Evolutionary conservation across 176 grass and related monocot species (phyloP).

Genomic region (Poa pratensis): DNA sequence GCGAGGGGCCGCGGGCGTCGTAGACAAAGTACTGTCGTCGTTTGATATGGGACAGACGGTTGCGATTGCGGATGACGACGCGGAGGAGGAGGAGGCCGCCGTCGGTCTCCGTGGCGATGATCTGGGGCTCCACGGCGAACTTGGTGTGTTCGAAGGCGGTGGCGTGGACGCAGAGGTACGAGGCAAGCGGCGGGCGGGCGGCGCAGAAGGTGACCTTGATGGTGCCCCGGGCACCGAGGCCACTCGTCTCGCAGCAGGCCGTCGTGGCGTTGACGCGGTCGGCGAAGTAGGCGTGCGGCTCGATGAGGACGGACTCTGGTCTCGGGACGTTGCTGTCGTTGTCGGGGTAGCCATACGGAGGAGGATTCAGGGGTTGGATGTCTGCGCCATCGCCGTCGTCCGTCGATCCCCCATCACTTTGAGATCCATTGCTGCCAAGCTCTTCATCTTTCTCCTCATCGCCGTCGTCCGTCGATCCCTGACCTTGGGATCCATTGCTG

Average conservation of each 20-base stretch:
- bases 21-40: background rate
- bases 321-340: background rate
- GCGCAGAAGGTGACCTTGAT: slow-evolving; percentile 25
- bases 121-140: background rate
- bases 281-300: slow-evolving; percentile 5
- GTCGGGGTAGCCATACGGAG: background rate
- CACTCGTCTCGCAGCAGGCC: background rate
- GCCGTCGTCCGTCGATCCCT: background rate
- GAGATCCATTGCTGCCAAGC: background rate
- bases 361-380: background rate
- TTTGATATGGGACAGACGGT: background rate
- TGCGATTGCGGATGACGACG: background rate
- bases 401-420: background rate
- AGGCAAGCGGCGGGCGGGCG: background rate
- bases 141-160: background rate
- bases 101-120: background rate
- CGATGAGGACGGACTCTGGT: slow-evolving; percentile 13
- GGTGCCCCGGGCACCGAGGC: background rate
- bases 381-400: background rate
- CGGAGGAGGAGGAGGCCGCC: slow-evolving; percentile 21
- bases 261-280: slow-evolving; percentile 20
- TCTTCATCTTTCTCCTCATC: background rate
- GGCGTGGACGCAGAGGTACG: background rate
- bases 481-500: too few species aligned
- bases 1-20: background rate